Evolutionary conservation across 768 basidiomycete species (phyloP).

Genomic region (Cubamyces lactineus): DNA sequence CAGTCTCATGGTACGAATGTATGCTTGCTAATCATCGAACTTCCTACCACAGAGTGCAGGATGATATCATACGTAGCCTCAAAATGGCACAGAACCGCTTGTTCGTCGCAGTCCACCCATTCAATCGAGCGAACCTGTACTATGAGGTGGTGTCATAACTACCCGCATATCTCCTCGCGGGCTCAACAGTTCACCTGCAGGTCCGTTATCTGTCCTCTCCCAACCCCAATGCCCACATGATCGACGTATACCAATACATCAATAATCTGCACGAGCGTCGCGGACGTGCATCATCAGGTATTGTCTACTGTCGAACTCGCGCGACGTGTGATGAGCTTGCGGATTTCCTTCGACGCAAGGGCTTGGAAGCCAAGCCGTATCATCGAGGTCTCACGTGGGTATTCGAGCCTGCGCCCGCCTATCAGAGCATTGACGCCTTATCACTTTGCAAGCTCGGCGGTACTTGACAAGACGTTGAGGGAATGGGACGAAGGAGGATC

Average conservation of each 20-base stretch:
- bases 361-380: slow-evolving; percentile 70
- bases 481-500: slow-evolving; percentile 62
- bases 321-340: slow-evolving; percentile 71
- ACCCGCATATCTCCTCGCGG: background rate
- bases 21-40: background rate
- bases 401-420: background rate
- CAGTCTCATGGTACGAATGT: slow-evolving; percentile 26
- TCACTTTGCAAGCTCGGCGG: slow-evolving; percentile 28
- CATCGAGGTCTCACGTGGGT: slow-evolving; percentile 68
- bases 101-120: slow-evolving; percentile 72
- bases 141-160: slow-evolving; percentile 60
- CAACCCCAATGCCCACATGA: slow-evolving; percentile 57
- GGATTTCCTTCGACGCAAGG: slow-evolving; percentile 62
- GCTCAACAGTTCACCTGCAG: slow-evolving; percentile 36
- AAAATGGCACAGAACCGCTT: slow-evolving; percentile 59
- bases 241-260: slow-evolving; percentile 69
- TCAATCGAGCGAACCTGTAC: slow-evolving; percentile 78
- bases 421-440: no score
- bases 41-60: slow-evolving; percentile 59
- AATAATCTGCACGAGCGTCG: slow-evolving; percentile 60
- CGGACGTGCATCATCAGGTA: slow-evolving; percentile 64
- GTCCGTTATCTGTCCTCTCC: slow-evolving; percentile 65
- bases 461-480: slow-evolving; percentile 54
- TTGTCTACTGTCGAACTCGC: slow-evolving; percentile 77
- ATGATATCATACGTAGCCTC: slow-evolving; percentile 71